Conservation (phyloP, 257 asterid species). For the Gardenia jasminoides region DNA sequence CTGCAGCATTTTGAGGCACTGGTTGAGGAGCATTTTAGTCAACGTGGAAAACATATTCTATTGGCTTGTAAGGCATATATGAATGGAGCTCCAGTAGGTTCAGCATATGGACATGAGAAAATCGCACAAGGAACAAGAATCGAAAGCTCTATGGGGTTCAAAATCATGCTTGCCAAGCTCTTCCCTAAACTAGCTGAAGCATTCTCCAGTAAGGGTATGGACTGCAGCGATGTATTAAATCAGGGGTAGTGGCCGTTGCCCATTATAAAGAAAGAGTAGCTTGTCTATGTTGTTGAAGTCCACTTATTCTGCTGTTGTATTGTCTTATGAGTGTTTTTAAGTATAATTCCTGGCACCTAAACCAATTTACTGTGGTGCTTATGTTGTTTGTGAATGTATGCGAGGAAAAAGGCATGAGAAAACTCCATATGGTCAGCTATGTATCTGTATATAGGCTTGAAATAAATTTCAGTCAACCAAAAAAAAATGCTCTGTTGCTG, state of each 20-base stretch:
- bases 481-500: background rate
- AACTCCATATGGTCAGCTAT: background rate
- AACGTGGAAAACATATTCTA: conserved; percentile 49
- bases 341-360: background rate
- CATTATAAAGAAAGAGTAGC: background rate
- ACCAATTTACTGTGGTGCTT: background rate
- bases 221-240: conserved; percentile 40
- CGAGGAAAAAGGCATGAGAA: background rate
- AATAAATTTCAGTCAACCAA: conserved; percentile 19
- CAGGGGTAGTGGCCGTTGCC: conserved; percentile 24
- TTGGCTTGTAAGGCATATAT: conserved; percentile 70
- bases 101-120: conserved; percentile 33
- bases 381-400: background rate
- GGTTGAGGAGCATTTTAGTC: conserved; percentile 68
- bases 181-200: conserved; percentile 70
- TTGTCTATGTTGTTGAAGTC: conserved; percentile 21
- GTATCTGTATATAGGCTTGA: conserved; percentile 14
- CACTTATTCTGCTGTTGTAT: background rate
- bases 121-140: conserved; percentile 34
- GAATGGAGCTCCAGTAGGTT: conserved; percentile 76
- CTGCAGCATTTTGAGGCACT: conserved; percentile 88
- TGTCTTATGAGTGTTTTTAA: background rate
- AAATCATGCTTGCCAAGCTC: conserved; percentile 80
- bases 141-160: conserved; percentile 85
- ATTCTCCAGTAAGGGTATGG: conserved; percentile 57